Percentiles rank a stretch among this genome's conserved stretches.
phyloP scores from a whole-genome alignment of 495 filamentous ascomycete genomes.

The Alectoria sarmentosa region DNA sequence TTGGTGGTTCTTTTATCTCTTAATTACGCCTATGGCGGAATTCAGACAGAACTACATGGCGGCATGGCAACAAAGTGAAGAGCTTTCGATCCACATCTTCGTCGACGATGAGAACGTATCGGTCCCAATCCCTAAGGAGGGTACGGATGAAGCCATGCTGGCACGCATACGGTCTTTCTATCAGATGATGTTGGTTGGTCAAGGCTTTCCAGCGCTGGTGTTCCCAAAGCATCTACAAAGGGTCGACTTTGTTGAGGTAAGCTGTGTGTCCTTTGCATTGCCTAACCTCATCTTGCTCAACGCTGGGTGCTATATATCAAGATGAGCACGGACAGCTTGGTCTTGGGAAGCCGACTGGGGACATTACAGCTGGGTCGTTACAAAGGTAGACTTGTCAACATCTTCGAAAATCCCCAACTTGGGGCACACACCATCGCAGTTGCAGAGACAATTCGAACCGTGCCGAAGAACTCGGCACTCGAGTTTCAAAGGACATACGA shows the following conservation, averaged over 20 bases:
- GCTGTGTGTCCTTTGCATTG: not conserved
- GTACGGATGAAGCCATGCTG: not conserved
- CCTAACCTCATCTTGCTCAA: not conserved
- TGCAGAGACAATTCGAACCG: not conserved
- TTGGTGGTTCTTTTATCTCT: not conserved
- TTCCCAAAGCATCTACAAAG: not conserved
- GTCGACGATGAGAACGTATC: not conserved
- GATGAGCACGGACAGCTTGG: slow-evolving; percentile 3
- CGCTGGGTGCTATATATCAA: not conserved
- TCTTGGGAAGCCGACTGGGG: not conserved
- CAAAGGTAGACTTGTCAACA: not conserved
- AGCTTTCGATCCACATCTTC: not conserved
- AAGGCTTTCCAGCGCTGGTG: not conserved
- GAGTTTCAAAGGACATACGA: not conserved
- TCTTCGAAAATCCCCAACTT: not conserved
- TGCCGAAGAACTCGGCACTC: not conserved
- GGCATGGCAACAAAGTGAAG: not conserved
- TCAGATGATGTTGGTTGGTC: slow-evolving; percentile 1
- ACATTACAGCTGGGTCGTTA: not conserved
- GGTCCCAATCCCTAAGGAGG: not conserved
- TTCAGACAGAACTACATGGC: not conserved
- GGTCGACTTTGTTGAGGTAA: not conserved
- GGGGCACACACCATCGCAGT: slow-evolving; percentile 2
- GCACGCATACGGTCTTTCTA: not conserved
- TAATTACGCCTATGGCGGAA: not conserved